These are phyloP conservation scores for Cyclospora cayetanensis DNA, from an alignment of 169 alveolate species.

Conservation along the genomic window DNA sequence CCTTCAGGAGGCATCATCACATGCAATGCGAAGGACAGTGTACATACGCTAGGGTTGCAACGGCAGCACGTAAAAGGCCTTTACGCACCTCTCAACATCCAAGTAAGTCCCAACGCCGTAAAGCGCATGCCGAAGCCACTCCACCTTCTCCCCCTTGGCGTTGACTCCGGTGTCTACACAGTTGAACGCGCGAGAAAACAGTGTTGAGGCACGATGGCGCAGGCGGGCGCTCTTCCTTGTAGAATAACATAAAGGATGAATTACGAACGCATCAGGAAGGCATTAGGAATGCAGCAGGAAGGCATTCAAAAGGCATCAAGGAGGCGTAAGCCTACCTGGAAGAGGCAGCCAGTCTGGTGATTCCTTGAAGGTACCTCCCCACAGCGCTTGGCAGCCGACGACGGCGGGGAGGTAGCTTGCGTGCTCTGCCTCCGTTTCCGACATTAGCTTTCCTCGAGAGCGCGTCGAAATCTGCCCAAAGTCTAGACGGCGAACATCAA, in stretches of 20 bases:
- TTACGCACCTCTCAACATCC: constrained; percentile 30
- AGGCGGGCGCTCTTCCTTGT: too few relatives aligned
- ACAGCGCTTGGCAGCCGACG: constrained; percentile 5
- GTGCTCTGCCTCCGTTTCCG: background rate
- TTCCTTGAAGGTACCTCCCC: constrained; percentile 14
- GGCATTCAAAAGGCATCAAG: too few relatives aligned
- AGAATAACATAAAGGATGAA: too few relatives aligned
- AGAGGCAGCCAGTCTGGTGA: constrained; percentile 36
- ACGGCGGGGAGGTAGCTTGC: background rate
- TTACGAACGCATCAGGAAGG: too few relatives aligned
- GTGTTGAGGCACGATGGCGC: too few relatives aligned
- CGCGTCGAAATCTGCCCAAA: background rate
- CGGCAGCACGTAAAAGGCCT: background rate
- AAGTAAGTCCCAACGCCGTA: constrained; percentile 35
- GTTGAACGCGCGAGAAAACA: background rate
- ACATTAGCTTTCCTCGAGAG: background rate
- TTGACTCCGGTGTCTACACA: background rate
- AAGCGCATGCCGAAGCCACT: constrained; percentile 37
- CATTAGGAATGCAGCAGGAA: too few relatives aligned
- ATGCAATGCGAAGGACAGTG: background rate
- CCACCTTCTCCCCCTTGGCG: constrained; percentile 40
- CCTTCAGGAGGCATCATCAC: background rate
- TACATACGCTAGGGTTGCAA: background rate
- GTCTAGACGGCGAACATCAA: constrained; percentile 41
- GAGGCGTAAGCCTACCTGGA: background rate